These are phyloP conservation scores for Calocera viscosa DNA, from an alignment of 768 basidiomycete species.

Conservation along the genomic window DNA sequence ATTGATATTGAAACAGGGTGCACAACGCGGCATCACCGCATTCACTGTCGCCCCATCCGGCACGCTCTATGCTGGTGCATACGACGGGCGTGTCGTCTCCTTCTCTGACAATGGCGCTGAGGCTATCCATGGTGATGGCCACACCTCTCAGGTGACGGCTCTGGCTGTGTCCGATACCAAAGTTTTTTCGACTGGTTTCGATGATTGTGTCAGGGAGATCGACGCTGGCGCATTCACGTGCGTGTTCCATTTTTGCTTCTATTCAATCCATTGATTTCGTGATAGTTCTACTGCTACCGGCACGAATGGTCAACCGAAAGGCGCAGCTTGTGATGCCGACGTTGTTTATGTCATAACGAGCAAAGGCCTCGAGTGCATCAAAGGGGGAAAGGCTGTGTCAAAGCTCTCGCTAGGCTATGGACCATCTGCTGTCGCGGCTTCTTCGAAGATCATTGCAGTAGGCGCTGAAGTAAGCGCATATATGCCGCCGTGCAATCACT, in stretches of 20 bases:
- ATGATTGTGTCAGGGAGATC: slow-evolving; percentile 66
- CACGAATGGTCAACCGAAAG: slow-evolving; percentile 43
- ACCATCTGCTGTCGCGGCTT: slow-evolving; percentile 47
- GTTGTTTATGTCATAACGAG: slow-evolving; percentile 54
- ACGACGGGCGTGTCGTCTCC: slow-evolving; percentile 61
- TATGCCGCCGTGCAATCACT: slow-evolving; percentile 12
- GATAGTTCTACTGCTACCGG: neutral
- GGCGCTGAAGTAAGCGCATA: slow-evolving; percentile 52
- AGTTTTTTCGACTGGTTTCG: slow-evolving; percentile 63
- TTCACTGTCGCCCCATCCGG: slow-evolving; percentile 30
- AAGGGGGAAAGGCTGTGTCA: slow-evolving; percentile 54
- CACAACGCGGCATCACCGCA: slow-evolving; percentile 70
- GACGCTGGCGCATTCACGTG: slow-evolving; percentile 40
- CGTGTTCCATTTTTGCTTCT: slow-evolving; percentile 21
- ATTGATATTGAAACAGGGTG: slow-evolving; percentile 40
- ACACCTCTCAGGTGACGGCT: slow-evolving; percentile 56
- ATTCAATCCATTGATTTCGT: neutral
- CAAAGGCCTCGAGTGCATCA: slow-evolving; percentile 50
- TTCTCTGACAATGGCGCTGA: slow-evolving; percentile 45
- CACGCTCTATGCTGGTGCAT: slow-evolving; percentile 73
- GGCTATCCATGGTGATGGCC: slow-evolving; percentile 48
- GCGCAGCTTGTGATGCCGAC: slow-evolving; percentile 46
- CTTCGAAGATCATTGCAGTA: slow-evolving; percentile 43
- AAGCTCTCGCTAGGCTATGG: slow-evolving; percentile 40
- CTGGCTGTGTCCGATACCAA: slow-evolving; percentile 41